Base-by-base conservation (phyloP, 106 monocot genomes). In the Vanilla planifolia region DNA sequence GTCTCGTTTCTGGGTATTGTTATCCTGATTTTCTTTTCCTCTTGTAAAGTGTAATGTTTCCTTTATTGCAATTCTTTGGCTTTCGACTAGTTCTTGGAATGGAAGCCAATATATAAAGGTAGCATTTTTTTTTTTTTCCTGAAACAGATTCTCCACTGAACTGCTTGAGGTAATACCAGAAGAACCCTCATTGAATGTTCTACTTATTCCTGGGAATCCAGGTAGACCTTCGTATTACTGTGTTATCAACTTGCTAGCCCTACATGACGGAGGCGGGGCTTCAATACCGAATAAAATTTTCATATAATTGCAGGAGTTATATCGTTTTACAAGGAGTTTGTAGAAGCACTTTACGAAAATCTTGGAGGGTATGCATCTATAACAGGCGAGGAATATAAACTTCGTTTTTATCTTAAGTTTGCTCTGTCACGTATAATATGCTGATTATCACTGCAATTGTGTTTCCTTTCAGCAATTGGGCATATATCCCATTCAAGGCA, bases 121-220 rank as follows among this genome's bases (percentile, higher is more conserved):
- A 8, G 19, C 34, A 30, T 8, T 26, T 42, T 19, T 36, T 60
- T 1, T 47, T 51, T n/a, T n/a, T n/a, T n/a, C n/a, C n/a, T 33
- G 62, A 43, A 69, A 55, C 61, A 78, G 81, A 28, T 81, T 67
- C 33, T 74, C 78, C 6, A 81, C 65, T 25, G 86, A 86, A 33
- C 50, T 86, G 33, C 77, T 86, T 4, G 78, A 81, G 67, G 68
- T 86, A 10, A 59, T 40, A 17, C 71, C 81, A 35, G 75, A 78
- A 59, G 71, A 75, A 47, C 71, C 81, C 30, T 62, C 51, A 10
- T 21, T 77, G 66, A 77, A 77, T 60, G 43, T 86, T 65, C 10
- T 86, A 56, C 48, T 93, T n/a, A 76, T 93, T 34, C 88, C 93
- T 33, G 89, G 89, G 30, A 93, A 93, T 62, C 89, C 93, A 82